A percentile compares a stretch with the other conserved stretches of the same genome.
Evolutionary conservation across 2,329 filamentous ascomycete species (phyloP).

Genomic region (Xylariaceae sp.): DNA sequence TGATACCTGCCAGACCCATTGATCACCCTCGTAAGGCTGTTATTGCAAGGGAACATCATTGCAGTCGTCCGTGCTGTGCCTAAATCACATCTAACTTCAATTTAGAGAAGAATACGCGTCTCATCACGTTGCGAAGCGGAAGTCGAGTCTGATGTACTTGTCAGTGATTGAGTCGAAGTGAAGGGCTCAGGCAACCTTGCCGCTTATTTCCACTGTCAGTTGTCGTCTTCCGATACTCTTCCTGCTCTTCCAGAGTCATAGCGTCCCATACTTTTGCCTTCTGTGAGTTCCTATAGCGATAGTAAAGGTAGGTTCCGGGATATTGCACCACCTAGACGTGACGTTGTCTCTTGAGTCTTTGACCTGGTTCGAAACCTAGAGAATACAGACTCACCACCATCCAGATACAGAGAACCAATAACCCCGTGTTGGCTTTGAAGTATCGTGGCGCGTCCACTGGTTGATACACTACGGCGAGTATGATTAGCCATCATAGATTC

Average conservation of each 20-base stretch:
- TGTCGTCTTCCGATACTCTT: constrained; percentile 41
- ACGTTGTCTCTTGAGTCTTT: constrained; percentile 8
- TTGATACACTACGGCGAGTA: constrained; percentile 31
- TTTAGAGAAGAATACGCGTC: constrained; percentile 1
- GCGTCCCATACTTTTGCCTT: constrained; percentile 37
- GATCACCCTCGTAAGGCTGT: no score
- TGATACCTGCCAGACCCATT: no score
- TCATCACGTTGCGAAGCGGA: constrained; percentile 23
- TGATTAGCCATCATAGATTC: constrained; percentile 9
- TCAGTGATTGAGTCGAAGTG: neutral
- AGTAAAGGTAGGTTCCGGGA: constrained; percentile 36
- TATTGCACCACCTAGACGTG: constrained; percentile 33
- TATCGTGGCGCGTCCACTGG: constrained; percentile 33
- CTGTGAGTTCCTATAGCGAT: constrained; percentile 35
- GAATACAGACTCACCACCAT: constrained; percentile 33
- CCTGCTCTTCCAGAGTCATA: constrained; percentile 38
- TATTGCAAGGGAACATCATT: no score
- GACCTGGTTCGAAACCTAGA: neutral
- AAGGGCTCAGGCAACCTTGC: constrained; percentile 18
- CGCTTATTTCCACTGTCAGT: constrained; percentile 43
- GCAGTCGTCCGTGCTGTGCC: no score
- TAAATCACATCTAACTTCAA: neutral
- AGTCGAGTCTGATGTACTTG: constrained; percentile 18
- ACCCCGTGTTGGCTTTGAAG: constrained; percentile 36
- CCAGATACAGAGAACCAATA: constrained; percentile 36